Conservation (phyloP, 192 early-diverging fungal species). For the Podila clonocystis region DNA sequence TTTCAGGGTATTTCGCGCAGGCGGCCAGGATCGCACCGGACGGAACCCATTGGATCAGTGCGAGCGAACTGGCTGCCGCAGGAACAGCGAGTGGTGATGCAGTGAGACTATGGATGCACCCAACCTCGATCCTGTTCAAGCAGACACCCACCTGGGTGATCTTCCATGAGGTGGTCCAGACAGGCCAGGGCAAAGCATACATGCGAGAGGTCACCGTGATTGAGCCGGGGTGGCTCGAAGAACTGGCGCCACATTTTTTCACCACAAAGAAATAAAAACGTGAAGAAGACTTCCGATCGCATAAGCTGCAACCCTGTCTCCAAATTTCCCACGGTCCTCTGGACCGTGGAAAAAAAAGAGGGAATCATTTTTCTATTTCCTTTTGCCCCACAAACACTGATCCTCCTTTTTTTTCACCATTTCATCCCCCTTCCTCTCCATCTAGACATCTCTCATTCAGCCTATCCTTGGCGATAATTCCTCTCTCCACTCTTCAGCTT, state of each 20-base stretch:
- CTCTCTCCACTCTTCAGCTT: conserved; percentile 3
- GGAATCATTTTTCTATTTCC: background rate
- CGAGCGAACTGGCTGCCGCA: conserved; percentile 47
- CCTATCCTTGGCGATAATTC: background rate
- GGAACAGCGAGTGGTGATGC: background rate
- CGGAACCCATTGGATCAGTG: conserved; percentile 74
- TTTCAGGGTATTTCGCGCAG: conserved; percentile 80
- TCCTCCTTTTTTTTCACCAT: background rate
- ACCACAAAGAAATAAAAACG: background rate
- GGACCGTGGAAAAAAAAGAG: conserved; percentile 3
- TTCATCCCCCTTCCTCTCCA: background rate
- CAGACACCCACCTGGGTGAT: conserved; percentile 92
- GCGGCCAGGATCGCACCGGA: conserved; percentile 74
- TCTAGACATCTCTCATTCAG: background rate
- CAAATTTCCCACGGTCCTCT: background rate
- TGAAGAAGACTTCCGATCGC: too few relatives aligned
- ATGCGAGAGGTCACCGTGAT: conserved; percentile 96
- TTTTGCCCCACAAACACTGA: background rate
- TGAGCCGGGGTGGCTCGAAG: conserved; percentile 94
- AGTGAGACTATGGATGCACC: conserved; percentile 74
- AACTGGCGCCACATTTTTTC: conserved; percentile 93
- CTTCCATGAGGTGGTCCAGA: conserved; percentile 96
- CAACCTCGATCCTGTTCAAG: conserved; percentile 92
- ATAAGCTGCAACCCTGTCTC: too few relatives aligned
- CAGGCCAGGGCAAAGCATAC: conserved; percentile 84